Conservation (phyloP, 106 monocot genomes). For the Triglochin maritima region DNA sequence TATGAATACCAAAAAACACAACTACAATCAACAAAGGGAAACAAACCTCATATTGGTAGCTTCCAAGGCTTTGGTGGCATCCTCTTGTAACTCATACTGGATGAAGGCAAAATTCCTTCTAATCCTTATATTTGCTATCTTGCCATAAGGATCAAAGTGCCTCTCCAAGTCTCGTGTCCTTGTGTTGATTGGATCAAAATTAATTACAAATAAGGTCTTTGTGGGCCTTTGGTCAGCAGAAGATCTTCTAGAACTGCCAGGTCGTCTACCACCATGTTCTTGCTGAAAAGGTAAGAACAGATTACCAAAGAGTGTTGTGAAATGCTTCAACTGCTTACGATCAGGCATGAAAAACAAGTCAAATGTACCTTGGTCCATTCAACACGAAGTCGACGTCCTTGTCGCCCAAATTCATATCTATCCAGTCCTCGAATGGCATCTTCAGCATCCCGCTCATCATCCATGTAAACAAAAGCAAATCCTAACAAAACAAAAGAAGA, state of each 20-base stretch:
- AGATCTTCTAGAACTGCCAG: conserved; percentile 59
- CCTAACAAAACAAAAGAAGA: conserved; percentile 30
- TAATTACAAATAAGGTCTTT: conserved; percentile 96
- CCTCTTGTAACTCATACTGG: conserved; percentile 75
- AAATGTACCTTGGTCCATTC: conserved; percentile 87
- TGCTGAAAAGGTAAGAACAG: conserved; percentile 24
- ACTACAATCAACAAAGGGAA: not conserved
- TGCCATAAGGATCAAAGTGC: conserved; percentile 94
- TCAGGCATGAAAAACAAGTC: not conserved
- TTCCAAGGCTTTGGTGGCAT: conserved; percentile 91
- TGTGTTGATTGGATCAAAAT: conserved; percentile 85
- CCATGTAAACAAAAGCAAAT: conserved; percentile 98
- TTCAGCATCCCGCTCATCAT: conserved; percentile 95
- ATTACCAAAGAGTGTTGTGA: not conserved
- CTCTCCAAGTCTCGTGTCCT: conserved; percentile 78
- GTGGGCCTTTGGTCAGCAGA: conserved; percentile 53
- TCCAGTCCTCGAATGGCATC: conserved; percentile 89
- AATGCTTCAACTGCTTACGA: too few relatives aligned
- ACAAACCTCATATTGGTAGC: conserved; percentile 80
- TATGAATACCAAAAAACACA: too few relatives aligned
- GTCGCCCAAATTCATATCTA: conserved; percentile 74
- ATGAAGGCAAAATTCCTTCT: conserved; percentile 93
- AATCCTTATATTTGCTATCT: conserved; percentile 79
- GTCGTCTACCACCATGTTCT: conserved; percentile 51
- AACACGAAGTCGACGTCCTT: conserved; percentile 78